Percentiles rank a stretch among this genome's conserved stretches.
Conservation (phyloP, 1,139 yeast species). For the Zhuliangozyma blackwelliae region DNA sequence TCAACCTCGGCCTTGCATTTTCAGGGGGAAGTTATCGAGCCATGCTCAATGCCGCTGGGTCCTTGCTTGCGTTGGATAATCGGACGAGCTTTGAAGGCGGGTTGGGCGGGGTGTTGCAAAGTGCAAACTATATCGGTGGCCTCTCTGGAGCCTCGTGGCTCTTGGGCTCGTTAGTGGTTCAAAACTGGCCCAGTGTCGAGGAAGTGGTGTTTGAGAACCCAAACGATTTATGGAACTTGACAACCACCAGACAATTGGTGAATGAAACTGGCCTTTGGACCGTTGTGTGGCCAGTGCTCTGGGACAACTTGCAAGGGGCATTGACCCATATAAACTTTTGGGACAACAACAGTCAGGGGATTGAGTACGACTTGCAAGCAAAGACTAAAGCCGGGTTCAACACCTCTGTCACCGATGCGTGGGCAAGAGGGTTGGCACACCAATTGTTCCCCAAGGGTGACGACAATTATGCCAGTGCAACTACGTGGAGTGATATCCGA, state of each 20-base stretch:
- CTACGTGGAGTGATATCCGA: constrained; percentile 32
- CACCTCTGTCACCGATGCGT: constrained; percentile 29
- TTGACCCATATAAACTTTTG: constrained; percentile 29
- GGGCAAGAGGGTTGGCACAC: constrained; percentile 39
- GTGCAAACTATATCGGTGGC: constrained; percentile 34
- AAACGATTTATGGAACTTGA: constrained; percentile 36
- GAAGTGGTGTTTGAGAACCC: constrained; percentile 27
- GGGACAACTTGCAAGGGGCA: constrained; percentile 20
- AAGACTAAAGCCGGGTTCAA: constrained; percentile 32
- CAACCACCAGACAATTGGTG: constrained; percentile 25
- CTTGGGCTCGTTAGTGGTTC: constrained; percentile 30
- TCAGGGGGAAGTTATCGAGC: constrained; percentile 95
- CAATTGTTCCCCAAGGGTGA: constrained; percentile 29
- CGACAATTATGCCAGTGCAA: constrained; percentile 20
- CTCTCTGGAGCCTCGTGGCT: constrained; percentile 41
- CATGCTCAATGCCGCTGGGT: constrained; percentile 88
- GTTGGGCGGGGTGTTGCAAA: constrained; percentile 37
- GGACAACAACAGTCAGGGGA: constrained; percentile 20
- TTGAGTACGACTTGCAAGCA: constrained; percentile 22
- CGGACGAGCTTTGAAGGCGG: constrained; percentile 53
- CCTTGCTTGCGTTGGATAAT: constrained; percentile 72
- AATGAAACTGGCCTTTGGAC: constrained; percentile 20
- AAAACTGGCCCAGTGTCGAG: constrained; percentile 32
- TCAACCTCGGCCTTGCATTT: constrained; percentile 67
- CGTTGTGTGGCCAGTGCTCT: constrained; percentile 20